These are phyloP conservation scores for Scheffersomyces lignosus DNA, from an alignment of 805 yeast genomes.

Conservation along the genomic window DNA sequence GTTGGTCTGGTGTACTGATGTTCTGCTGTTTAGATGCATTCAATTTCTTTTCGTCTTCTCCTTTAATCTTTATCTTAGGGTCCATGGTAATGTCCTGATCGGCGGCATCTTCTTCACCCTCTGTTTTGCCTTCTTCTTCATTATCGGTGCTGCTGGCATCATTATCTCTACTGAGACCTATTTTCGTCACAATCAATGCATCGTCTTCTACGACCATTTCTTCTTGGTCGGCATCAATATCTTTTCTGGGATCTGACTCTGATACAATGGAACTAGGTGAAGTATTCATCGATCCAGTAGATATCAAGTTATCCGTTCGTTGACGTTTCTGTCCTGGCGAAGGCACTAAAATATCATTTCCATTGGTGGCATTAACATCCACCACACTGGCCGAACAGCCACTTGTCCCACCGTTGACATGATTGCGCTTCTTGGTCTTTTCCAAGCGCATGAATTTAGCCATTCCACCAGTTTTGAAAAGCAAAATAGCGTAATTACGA, in stretches of 20 bases:
- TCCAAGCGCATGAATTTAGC: conserved; percentile 25
- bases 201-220: conserved; percentile 27
- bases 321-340: background rate
- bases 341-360: too few relatives aligned
- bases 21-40: too few relatives aligned
- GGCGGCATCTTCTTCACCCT: conserved; percentile 6
- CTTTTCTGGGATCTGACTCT: conserved; percentile 5
- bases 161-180: background rate
- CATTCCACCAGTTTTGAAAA: conserved; percentile 36
- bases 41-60: background rate
- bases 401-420: too few relatives aligned
- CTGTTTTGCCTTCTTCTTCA: conserved; percentile 7
- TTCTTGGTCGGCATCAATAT: conserved; percentile 13
- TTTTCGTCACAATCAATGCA: conserved; percentile 23
- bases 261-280: conserved; percentile 2
- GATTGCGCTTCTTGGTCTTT: conserved; percentile 11
- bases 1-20: too few relatives aligned
- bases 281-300: background rate
- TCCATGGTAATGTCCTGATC: background rate
- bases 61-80: background rate
- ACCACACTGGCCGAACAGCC: background rate
- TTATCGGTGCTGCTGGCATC: conserved; percentile 2
- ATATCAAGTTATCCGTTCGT: background rate
- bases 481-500: conserved; percentile 32
- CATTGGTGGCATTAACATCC: background rate